Evolutionary conservation across 106 monocot species (phyloP).

Genomic region (Cymbidium sinense): DNA sequence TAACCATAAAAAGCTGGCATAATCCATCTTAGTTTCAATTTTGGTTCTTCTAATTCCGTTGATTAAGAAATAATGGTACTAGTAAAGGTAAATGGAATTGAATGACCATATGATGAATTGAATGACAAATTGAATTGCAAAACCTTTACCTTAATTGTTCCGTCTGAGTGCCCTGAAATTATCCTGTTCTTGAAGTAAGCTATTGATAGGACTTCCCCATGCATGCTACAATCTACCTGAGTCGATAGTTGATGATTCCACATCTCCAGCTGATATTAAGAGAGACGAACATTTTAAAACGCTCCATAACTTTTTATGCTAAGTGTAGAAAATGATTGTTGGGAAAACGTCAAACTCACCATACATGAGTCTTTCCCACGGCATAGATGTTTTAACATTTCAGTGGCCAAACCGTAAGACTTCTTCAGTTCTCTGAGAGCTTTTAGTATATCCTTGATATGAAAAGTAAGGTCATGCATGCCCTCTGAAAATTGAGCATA

Average conservation of each 20-base stretch:
- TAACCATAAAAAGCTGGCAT: neutral
- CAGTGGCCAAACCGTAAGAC: slow-evolving; percentile 37
- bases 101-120: neutral
- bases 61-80: neutral
- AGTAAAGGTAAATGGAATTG: neutral
- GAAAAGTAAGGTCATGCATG: slow-evolving; percentile 30
- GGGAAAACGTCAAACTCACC: slow-evolving; percentile 21
- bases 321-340: neutral
- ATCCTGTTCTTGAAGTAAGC: slow-evolving; percentile 30
- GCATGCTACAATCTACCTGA: slow-evolving; percentile 42
- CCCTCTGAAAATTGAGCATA: slow-evolving; percentile 37
- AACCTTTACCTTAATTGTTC: slow-evolving; percentile 45
- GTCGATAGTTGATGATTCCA: slow-evolving; percentile 44
- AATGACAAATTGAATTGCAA: neutral
- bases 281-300: neutral
- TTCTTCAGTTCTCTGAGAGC: slow-evolving; percentile 55
- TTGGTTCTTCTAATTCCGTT: neutral
- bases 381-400: slow-evolving; percentile 46
- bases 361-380: slow-evolving; percentile 49
- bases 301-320: neutral
- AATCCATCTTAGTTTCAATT: neutral
- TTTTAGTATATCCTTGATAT: slow-evolving; percentile 49
- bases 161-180: slow-evolving; percentile 50
- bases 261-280: slow-evolving; percentile 27
- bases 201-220: slow-evolving; percentile 46